phyloP scores from a whole-genome alignment of 352 stramenopile species.

The Phytophthora ramorum region DNA sequence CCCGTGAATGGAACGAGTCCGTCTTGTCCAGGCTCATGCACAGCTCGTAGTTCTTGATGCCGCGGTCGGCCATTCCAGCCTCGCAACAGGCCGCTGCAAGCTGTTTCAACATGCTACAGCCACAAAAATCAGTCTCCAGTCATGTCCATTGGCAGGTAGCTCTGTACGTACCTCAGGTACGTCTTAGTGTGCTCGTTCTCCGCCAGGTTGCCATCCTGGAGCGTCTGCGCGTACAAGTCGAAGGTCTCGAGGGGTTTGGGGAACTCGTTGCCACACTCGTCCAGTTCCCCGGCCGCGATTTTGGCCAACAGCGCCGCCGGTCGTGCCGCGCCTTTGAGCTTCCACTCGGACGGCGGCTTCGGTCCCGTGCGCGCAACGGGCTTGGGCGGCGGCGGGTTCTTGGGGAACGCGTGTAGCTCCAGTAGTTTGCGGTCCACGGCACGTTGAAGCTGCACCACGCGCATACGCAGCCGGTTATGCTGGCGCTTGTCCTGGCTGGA shows the following conservation, averaged over 20 bases:
- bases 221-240: slow-evolving; percentile 71
- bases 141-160: neutral
- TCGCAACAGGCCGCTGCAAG: slow-evolving; percentile 77
- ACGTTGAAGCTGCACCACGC: slow-evolving; percentile 83
- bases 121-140: slow-evolving; percentile 11
- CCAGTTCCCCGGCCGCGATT: slow-evolving; percentile 81
- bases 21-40: slow-evolving; percentile 80
- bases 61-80: slow-evolving; percentile 72
- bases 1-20: slow-evolving; percentile 65
- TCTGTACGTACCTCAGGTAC: slow-evolving; percentile 60
- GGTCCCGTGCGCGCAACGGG: slow-evolving; percentile 60
- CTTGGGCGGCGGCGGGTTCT: slow-evolving; percentile 45
- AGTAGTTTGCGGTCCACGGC: slow-evolving; percentile 74
- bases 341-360: slow-evolving; percentile 69
- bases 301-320: slow-evolving; percentile 75
- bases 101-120: slow-evolving; percentile 54
- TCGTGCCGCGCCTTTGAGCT: slow-evolving; percentile 78
- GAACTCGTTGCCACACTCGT: slow-evolving; percentile 80
- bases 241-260: slow-evolving; percentile 78
- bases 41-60: slow-evolving; percentile 84
- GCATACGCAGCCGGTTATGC: slow-evolving; percentile 75
- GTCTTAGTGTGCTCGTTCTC: slow-evolving; percentile 70
- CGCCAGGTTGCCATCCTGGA: slow-evolving; percentile 58
- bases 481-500: slow-evolving; percentile 68
- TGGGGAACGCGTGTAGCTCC: slow-evolving; percentile 66